Evolutionary conservation across 2,329 filamentous ascomycete species (phyloP).

Genomic region (Colletotrichum sp.): DNA sequence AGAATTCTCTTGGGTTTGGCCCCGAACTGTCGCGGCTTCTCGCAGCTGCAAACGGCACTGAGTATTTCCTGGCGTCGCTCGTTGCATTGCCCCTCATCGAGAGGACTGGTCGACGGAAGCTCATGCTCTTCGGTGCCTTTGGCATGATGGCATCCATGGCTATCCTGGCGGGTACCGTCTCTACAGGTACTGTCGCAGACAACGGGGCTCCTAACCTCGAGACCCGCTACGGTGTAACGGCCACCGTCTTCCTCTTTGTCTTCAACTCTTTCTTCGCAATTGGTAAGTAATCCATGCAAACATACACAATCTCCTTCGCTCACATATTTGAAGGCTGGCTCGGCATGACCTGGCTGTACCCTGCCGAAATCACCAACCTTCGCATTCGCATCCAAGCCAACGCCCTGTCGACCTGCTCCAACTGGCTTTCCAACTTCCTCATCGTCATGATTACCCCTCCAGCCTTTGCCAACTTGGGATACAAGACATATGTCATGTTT

Average conservation of each 20-base stretch:
- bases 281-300: conserved; percentile 23
- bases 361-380: conserved; percentile 65
- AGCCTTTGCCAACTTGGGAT: conserved; percentile 58
- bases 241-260: conserved; percentile 60
- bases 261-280: conserved; percentile 67
- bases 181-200: conserved; percentile 32
- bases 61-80: conserved; percentile 43
- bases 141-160: conserved; percentile 68
- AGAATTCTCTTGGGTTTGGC: conserved; percentile 49
- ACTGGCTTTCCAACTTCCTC: conserved; percentile 68
- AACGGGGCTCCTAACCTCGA: conserved; percentile 30
- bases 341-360: conserved; percentile 67
- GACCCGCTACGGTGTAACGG: conserved; percentile 30
- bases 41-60: conserved; percentile 56
- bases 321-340: conserved; percentile 47
- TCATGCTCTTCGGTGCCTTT: conserved; percentile 68
- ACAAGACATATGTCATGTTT: conserved; percentile 61
- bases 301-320: neutral
- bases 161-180: conserved; percentile 44
- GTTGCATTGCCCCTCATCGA: conserved; percentile 47
- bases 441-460: conserved; percentile 71
- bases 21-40: conserved; percentile 55
- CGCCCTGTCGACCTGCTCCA: conserved; percentile 65
- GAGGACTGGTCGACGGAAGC: conserved; percentile 60
- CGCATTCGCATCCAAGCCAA: conserved; percentile 67